Percentiles rank a stretch among this genome's conserved stretches.
phyloP scores from a whole-genome alignment of 805 yeast species.

The Pichia occidentalis region DNA sequence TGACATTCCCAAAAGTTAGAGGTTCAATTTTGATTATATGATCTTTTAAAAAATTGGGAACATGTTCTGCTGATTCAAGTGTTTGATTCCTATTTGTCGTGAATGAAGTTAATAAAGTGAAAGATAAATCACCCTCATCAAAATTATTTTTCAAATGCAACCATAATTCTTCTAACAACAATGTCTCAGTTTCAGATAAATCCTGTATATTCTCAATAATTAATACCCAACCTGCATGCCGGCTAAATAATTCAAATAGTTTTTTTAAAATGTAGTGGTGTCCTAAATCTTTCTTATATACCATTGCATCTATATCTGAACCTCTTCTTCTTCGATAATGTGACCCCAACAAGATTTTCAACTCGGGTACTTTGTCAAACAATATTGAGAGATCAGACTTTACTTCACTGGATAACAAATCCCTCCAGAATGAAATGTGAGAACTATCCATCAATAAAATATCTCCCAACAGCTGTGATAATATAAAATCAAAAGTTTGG shows the following conservation, averaged over 20 bases:
- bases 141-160: slow-evolving; percentile 17
- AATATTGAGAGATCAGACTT: slow-evolving; percentile 37
- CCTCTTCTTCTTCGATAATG: slow-evolving; percentile 29
- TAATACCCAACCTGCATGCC: slow-evolving; percentile 35
- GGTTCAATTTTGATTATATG: slow-evolving; percentile 9
- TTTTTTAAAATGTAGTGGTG: slow-evolving; percentile 38
- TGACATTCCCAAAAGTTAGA: slow-evolving; percentile 6
- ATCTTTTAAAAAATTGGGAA: slow-evolving; percentile 4
- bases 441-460: slow-evolving; percentile 34
- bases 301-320: slow-evolving; percentile 15
- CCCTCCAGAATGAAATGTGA: slow-evolving; percentile 35
- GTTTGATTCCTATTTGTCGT: background rate
- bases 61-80: background rate
- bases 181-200: slow-evolving; percentile 32
- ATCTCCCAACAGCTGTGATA: slow-evolving; percentile 34
- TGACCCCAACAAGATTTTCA: slow-evolving; percentile 37
- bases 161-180: slow-evolving; percentile 27
- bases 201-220: slow-evolving; percentile 42
- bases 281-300: slow-evolving; percentile 33
- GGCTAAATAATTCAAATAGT: slow-evolving; percentile 36
- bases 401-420: slow-evolving; percentile 31
- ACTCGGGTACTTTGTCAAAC: slow-evolving; percentile 39
- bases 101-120: slow-evolving; percentile 9
- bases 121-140: slow-evolving; percentile 6
- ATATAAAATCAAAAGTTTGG: slow-evolving; percentile 13